Evolutionary conservation across 1,139 yeast genomes (phyloP).

Genomic region (Diutina pseudorugosa): DNA sequence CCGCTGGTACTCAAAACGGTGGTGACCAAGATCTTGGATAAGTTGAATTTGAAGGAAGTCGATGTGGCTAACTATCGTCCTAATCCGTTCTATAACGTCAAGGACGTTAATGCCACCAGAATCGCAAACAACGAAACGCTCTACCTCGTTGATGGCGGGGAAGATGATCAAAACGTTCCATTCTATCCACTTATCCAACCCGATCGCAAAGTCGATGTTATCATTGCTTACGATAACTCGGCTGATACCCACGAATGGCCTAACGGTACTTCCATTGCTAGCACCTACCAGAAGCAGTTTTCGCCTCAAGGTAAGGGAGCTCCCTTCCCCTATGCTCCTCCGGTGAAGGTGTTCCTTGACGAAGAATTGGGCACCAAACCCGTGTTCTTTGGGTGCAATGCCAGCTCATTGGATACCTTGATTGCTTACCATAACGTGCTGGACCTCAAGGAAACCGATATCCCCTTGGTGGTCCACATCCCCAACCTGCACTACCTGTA

Average conservation of each 20-base stretch:
- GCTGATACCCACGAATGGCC: slow-evolving; percentile 76
- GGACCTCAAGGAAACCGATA: slow-evolving; percentile 10
- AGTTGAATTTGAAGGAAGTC: slow-evolving; percentile 7
- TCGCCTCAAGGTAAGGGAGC: slow-evolving; percentile 24
- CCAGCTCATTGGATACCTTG: slow-evolving; percentile 16
- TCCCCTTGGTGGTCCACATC: slow-evolving; percentile 28
- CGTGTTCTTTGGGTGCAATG: slow-evolving; percentile 45
- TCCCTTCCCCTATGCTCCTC: slow-evolving; percentile 1
- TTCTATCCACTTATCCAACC: slow-evolving; percentile 64
- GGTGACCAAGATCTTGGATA: background rate
- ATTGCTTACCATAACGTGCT: slow-evolving; percentile 13
- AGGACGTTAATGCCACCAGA: slow-evolving; percentile 9
- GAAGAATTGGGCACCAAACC: slow-evolving; percentile 22
- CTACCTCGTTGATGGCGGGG: slow-evolving; percentile 21
- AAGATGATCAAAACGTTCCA: slow-evolving; percentile 68
- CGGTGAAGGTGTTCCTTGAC: background rate
- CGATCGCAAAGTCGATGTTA: slow-evolving; percentile 60
- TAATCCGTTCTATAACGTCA: slow-evolving; percentile 13
- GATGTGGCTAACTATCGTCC: slow-evolving; percentile 16
- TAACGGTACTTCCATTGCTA: slow-evolving; percentile 57
- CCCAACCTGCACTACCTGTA: slow-evolving; percentile 21
- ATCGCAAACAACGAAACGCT: slow-evolving; percentile 11
- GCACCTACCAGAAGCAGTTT: slow-evolving; percentile 41
- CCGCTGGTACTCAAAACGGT: slow-evolving; percentile 7
- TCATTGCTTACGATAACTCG: slow-evolving; percentile 79